Base-by-base conservation (phyloP, 495 filamentous ascomycete genomes). In the Tuber microsphaerosporum region DNA sequence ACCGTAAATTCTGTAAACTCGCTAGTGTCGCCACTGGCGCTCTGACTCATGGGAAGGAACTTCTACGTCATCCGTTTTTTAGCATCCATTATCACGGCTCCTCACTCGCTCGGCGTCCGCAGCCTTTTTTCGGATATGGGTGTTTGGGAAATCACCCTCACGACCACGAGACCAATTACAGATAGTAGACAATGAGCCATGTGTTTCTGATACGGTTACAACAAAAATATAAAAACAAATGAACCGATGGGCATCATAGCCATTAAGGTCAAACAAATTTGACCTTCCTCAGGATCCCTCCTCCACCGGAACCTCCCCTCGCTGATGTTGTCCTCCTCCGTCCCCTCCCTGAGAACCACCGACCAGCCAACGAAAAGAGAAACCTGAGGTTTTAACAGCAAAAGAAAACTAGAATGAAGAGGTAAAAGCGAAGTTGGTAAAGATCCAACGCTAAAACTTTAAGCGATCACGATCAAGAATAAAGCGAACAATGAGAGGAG, bases 281-380 rank as follows among this genome's bases (percentile, higher is more conserved):
- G 26, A 31, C 26, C n/a, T 65, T 65, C 4, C 56, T 61, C 51
- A 8, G 10, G n/a, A 61, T 31, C 56, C 48, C 56, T 17, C 56
- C 26, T 65, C 12, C 12, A 65, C 56, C 17, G 73, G 17, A 73
- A 75, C 10, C 43, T 44, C 46, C 61, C 74, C 43, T 37, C 44
- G 8, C 70, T 69, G 22, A 20, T 10, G 73, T n/a, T 41, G 10
- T n/a, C 19, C 22, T 43, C 41, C 34, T 71, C 70, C 20, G 17
- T 22, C 46, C 79, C 39, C 80, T 75, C 34, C 34, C 34, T 37
- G n/a, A n/a, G n/a, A n/a, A n/a, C n/a, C n/a, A n/a, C n/a, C n/a
- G n/a, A n/a, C n/a, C n/a, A n/a, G n/a, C n/a, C n/a, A n/a, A n/a
- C n/a, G n/a, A n/a, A n/a, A n/a, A n/a, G n/a, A n/a, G n/a, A n/a